These are phyloP conservation scores for Yamadazyma jaroonii DNA, from an alignment of 1,139 yeast genomes.

Conservation along the genomic window DNA sequence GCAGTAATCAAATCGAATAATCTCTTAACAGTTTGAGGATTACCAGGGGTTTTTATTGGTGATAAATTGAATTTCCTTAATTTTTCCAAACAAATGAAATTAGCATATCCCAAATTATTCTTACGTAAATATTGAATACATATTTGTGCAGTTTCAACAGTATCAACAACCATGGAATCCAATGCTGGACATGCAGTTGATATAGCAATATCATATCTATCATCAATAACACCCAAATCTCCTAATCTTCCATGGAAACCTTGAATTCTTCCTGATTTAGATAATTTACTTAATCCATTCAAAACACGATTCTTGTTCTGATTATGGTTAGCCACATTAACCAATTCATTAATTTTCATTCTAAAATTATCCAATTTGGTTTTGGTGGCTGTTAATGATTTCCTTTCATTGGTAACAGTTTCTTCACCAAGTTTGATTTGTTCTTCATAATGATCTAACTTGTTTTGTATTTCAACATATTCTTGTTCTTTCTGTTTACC, in stretches of 20 bases:
- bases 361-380: slow-evolving; percentile 52
- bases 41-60: slow-evolving; percentile 59
- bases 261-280: slow-evolving; percentile 75
- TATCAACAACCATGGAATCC: slow-evolving; percentile 91
- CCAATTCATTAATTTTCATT: slow-evolving; percentile 65
- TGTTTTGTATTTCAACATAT: slow-evolving; percentile 34
- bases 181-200: slow-evolving; percentile 93
- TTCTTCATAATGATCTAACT: slow-evolving; percentile 47
- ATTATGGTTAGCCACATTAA: slow-evolving; percentile 50
- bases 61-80: slow-evolving; percentile 60
- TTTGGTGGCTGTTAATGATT: slow-evolving; percentile 51
- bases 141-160: slow-evolving; percentile 88
- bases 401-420: slow-evolving; percentile 51
- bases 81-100: slow-evolving; percentile 78
- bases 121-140: slow-evolving; percentile 87
- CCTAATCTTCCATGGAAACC: slow-evolving; percentile 93
- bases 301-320: slow-evolving; percentile 76
- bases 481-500: slow-evolving; percentile 54
- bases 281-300: slow-evolving; percentile 63
- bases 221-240: slow-evolving; percentile 84
- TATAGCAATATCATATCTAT: slow-evolving; percentile 84
- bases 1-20: slow-evolving; percentile 80
- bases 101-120: slow-evolving; percentile 84
- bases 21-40: slow-evolving; percentile 75
- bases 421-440: slow-evolving; percentile 59